Evolutionary conservation across 164 flowering plant species (phyloP), one percentile per base, ranked within the genome.

Genomic region (Piper betle): DNA sequence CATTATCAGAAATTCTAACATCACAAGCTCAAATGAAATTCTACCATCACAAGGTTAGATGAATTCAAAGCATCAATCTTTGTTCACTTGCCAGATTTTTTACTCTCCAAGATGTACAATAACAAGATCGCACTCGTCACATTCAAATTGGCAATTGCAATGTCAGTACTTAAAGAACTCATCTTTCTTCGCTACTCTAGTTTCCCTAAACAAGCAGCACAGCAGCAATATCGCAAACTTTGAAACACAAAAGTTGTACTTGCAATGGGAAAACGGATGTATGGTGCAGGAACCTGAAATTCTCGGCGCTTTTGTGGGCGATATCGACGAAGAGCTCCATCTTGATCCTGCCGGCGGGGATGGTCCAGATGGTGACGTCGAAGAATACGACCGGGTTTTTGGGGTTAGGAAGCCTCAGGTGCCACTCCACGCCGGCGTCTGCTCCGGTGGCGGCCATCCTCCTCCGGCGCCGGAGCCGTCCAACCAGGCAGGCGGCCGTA

Each of bases 301-400:
- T 94, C 66, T 94, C 96, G 60, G 99, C 89, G 59, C 91, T 88
- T 77, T 84, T 85, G 62, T 96, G 99, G 64, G 86, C 78, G 57
- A 94, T 84, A 59, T 94, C 97, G 6, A 95, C 93, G 78, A 91
- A 94, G 71, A 91, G 97, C 78, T 94, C 99, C 97, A 94, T 94
- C 77, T 88, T 91, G 76, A 88, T 88, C 39, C 97, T 81, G 33
- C 99, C 99, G 2, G 99, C 97, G 17, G 97, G 91, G 39, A 94
- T 86, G 64, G 74, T 74, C 9, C 99, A 97, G 61, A 94, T 91
- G 25, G 97, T 88, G 10, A 94, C 59, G 56, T 94, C 99, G 81
- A 94, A 94, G 81, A 94, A 94, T 18, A 94, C 97, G 62, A 94
- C 74, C 0, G 99, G 99, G 63, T 94, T 94, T 66, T 88, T 91